Evolutionary conservation across 1,284 basidiomycete genomes (phyloP), one percentile per base, ranked within the genome.

Genomic region (Leucoagaricus sp.): DNA sequence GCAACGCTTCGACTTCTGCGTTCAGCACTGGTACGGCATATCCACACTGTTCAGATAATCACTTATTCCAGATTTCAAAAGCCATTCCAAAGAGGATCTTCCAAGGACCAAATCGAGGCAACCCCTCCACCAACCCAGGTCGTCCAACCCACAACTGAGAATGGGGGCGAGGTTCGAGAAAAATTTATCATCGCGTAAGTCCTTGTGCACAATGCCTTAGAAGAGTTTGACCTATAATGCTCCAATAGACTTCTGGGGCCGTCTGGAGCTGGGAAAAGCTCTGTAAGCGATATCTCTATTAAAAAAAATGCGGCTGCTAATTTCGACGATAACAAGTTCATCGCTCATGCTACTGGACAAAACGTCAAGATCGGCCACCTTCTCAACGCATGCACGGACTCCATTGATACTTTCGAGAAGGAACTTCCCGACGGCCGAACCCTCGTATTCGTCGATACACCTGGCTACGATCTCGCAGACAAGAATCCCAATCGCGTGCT

Each of bases 391-490:
- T 57, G 55, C 28, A 57, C 55, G 1, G 29, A 47, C 19, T 40
- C 31, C 3, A 51, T 57, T 28, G 49, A 57, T n/a, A 51, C 49
- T 4, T 57, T 38, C 33, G 55, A 57, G 17, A 52, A 49, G 21
- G 25, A 8, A 9, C 47, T 44, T 9, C 17, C 33, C 2, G 44
- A 57, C n/a, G 44, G 41, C 21, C 46, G 31, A 25, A 17, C 34
- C 1, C 34, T 57, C 23, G 36, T 57, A 2, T 57, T 57, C 17
- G 42, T 57, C 9, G 55, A 57, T 41, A 57, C 55, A 10, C 55
- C 55, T 12, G 55, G 55, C 7, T 57, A 57, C n/a, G 55, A 57
- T 21, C 55, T 57, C n/a, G 55, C 55, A 7, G 49, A 57, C 34
- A 57, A 57, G 26, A 57, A 57, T 31, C 55, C 55, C 4, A 57